Evolutionary conservation across 2,329 filamentous ascomycete genomes (phyloP).

Genomic region (Phaeomoniella chlamydospora): DNA sequence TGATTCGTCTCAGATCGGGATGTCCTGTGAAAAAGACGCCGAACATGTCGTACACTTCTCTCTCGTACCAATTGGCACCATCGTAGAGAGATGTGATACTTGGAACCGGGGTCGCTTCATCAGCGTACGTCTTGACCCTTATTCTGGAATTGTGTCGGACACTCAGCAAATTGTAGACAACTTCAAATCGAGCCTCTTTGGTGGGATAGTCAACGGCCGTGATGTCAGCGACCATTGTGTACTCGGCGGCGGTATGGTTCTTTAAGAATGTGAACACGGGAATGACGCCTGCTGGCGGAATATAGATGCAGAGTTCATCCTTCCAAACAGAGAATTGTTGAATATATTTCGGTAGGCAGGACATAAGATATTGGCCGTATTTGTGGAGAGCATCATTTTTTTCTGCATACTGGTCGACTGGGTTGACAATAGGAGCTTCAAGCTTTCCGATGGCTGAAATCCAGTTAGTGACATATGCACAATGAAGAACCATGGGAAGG

Average conservation of each 20-base stretch:
- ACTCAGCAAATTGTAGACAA: slow-evolving; percentile 94
- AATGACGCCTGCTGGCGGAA: slow-evolving; percentile 73
- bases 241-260: slow-evolving; percentile 94
- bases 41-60: slow-evolving; percentile 94
- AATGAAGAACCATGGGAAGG: too few species aligned
- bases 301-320: slow-evolving; percentile 91
- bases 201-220: slow-evolving; percentile 94
- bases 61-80: slow-evolving; percentile 97
- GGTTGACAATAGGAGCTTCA: slow-evolving; percentile 71
- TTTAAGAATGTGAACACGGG: slow-evolving; percentile 92
- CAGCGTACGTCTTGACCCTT: slow-evolving; percentile 95
- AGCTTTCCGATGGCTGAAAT: slow-evolving; percentile 42
- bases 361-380: slow-evolving; percentile 94
- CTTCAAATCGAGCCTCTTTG: slow-evolving; percentile 86
- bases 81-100: slow-evolving; percentile 78
- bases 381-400: slow-evolving; percentile 80
- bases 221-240: slow-evolving; percentile 82
- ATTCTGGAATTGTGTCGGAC: slow-evolving; percentile 94
- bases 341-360: slow-evolving; percentile 90
- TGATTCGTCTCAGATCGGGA: slow-evolving; percentile 89
- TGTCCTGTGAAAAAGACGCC: slow-evolving; percentile 94
- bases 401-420: slow-evolving; percentile 79
- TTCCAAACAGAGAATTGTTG: slow-evolving; percentile 99
- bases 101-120: slow-evolving; percentile 86
- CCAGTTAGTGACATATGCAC: slow-evolving; percentile 3